These are phyloP conservation scores for Rheum nobile DNA, from an alignment of 148 eudicot species.

Conservation along the genomic window DNA sequence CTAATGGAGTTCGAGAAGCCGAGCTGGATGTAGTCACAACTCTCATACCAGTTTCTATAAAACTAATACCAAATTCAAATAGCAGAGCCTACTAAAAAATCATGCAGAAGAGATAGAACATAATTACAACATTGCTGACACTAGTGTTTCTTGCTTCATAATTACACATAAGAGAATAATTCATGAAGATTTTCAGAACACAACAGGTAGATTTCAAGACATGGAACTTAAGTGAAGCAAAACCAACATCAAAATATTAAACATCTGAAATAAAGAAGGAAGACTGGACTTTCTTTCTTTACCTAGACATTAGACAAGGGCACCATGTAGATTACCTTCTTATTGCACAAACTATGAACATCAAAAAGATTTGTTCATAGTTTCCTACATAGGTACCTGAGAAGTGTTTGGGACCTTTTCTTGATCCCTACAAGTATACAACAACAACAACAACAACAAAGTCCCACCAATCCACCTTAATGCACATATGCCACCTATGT, in stretches of 20 bases:
- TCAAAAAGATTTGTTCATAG: too few species aligned
- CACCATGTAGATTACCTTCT: too few species aligned
- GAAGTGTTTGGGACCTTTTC: too few species aligned
- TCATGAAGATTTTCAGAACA: background rate
- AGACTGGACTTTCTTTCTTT: background rate
- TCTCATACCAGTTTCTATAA: constrained; percentile 56
- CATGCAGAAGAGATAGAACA: constrained; percentile 3
- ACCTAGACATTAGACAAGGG: background rate
- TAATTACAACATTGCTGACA: background rate
- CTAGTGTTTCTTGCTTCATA: background rate
- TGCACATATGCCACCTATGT: too few species aligned
- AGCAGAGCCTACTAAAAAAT: background rate
- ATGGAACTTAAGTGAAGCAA: background rate
- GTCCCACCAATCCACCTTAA: too few species aligned
- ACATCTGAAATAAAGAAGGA: background rate
- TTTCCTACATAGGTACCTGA: too few species aligned
- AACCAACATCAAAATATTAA: background rate
- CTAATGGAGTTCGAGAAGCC: constrained; percentile 61
- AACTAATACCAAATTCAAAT: background rate
- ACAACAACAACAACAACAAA: too few species aligned
- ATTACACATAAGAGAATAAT: background rate
- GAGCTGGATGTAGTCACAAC: constrained; percentile 89
- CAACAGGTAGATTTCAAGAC: background rate
- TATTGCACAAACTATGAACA: too few species aligned
- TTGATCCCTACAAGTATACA: too few species aligned